A percentile compares a stretch with the other conserved stretches of the same genome.
These are phyloP conservation scores for Cutaneotrichosporon sp. DNA, from an alignment of 1,284 basidiomycete species.

Conservation along the genomic window DNA sequence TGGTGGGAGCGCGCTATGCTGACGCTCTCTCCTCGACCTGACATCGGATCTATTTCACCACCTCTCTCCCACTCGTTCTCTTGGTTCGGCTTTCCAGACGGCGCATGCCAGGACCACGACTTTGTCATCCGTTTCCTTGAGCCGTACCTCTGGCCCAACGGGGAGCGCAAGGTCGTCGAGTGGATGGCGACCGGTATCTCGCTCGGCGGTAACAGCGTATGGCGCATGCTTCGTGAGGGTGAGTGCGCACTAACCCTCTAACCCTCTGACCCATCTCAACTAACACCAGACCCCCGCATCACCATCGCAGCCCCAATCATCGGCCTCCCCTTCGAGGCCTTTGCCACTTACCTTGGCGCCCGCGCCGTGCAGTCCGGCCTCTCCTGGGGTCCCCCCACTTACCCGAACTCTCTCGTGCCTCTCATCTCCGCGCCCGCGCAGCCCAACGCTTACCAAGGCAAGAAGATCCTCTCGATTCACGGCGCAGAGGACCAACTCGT, in stretches of 20 bases:
- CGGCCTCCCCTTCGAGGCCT: constrained; percentile 73
- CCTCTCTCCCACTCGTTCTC: no score
- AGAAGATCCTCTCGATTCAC: constrained; percentile 68
- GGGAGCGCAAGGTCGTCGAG: constrained; percentile 63
- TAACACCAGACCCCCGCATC: constrained; percentile 64
- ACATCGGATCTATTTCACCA: no score
- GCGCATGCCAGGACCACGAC: constrained; percentile 72
- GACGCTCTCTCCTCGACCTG: neutral
- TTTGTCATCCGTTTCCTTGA: constrained; percentile 79
- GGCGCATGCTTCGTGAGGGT: constrained; percentile 55
- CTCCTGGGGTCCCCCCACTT: constrained; percentile 59
- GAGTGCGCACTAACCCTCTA: constrained; percentile 12
- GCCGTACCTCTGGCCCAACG: constrained; percentile 70
- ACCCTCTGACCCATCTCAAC: neutral
- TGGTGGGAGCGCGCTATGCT: neutral
- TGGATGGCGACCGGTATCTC: constrained; percentile 63
- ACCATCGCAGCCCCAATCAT: constrained; percentile 68
- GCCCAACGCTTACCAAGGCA: constrained; percentile 60
- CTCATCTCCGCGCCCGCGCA: constrained; percentile 59
- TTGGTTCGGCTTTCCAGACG: no score
- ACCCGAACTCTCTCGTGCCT: constrained; percentile 61
- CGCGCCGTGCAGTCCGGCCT: constrained; percentile 59
- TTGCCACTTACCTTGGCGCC: constrained; percentile 58
- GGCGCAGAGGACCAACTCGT: constrained; percentile 54
- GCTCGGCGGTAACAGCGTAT: constrained; percentile 54